Evolutionary conservation across 192 early-diverging fungal genomes (phyloP), one percentile per base, ranked within the genome.

Genomic region (Coemansia sp.): DNA sequence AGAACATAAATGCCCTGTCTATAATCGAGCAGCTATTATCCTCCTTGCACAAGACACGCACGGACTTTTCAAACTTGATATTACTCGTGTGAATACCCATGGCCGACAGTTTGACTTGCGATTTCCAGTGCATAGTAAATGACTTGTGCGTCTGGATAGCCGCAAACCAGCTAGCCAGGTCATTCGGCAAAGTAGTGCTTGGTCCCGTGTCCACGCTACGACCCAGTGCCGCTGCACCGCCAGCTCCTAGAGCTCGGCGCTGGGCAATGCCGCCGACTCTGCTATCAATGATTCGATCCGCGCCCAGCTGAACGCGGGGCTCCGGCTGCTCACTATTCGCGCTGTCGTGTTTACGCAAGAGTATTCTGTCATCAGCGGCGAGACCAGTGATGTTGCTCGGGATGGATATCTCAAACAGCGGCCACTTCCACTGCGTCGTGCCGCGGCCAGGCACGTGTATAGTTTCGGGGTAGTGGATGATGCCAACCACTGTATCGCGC

Each of bases 81-180:
- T 79, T 45, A 25, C 50, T 70, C 11, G 77, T 61, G 43, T 74
- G 77, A 47, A 79, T 36, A 9, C 77, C 77, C 58, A 79, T 59
- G 13, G 72, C 77, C 0, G 77, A 70, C 20, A 74, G 60, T 28
- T 60, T 63, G 47, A 74, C 77, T 13, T 48, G 60, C 37, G 77
- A 79, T 41, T 52, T 62, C 77, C 77, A 79, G 55, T 69, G 64
- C 77, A 79, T 79, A 1, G 77, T 74, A 34, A 79, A 73, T 28
- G 71, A 50, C 16, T 64, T 43, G 55, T 70, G 71, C 3, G 43
- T 56, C 60, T 63, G 64, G 64, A 79, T 74, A 0, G 72, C 64
- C 6, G 55, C 68, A 64, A 79, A 79, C 77, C 77, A 79, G 57
- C 59, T 48, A 21, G 67, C 53, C 62, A 79, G 33, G 36, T 41